Evolutionary conservation across 2,329 filamentous ascomycete genomes (phyloP), one percentile per base, ranked within the genome.

Genomic region (Ustulina deusta): DNA sequence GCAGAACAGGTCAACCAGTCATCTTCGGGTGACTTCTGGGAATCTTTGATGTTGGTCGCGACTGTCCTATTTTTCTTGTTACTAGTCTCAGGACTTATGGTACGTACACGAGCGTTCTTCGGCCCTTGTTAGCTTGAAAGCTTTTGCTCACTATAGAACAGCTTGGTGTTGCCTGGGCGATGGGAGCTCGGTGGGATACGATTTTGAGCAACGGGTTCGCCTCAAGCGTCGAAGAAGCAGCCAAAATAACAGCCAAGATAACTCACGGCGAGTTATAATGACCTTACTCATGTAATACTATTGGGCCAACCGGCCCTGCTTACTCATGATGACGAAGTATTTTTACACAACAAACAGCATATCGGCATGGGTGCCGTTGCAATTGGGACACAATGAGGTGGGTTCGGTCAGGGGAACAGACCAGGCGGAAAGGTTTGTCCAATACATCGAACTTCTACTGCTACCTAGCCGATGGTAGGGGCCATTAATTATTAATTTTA

Each of bases 121-220:
- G 44, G 20, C 48, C 27, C 25, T 52, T 25, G 6, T 22, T 20
- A 27, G 13, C 17, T 48, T 36, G 11, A 44, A 15, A 17, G 55
- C 42, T 17, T 32, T 17, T 49, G 61, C 70, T 76, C 34, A 77
- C 63, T 3, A 40, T 10, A 40, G 46, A 61, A 60, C 74, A 97
- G 94, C 82, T 97, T 72, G 89, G 89, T 61, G 81, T 87, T 44
- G 95, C 95, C 10, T 97, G 89, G 87, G 81, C 91, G 58, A 85
- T 94, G 71, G 94, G 95, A 64, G 94, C 94, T 34, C 87, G 91
- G 65, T 96, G 97, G 79, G 93, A 97, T 78, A 82, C 91, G 68
- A 87, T 90, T 9, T 85, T 87, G 73, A 75, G 83, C 54, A 84
- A 64, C 29, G 58, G 63, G 2, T 63, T 64, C 17, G 90, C 73